A percentile compares a stretch with the other conserved stretches of the same genome.
Conservation (phyloP, 306 rosid species). For the Medicago truncatula region DNA sequence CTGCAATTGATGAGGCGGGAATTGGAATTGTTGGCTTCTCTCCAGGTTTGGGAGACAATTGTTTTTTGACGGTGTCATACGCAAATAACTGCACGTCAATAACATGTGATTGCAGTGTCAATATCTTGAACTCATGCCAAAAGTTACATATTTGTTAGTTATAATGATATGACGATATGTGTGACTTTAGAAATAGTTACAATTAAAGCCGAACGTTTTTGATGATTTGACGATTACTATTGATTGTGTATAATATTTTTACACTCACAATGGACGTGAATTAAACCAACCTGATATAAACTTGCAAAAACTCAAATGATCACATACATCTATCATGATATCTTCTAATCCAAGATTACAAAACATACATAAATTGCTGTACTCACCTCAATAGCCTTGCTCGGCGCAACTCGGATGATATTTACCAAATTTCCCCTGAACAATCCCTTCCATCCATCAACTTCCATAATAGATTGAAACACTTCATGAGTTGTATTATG, state of each 20-base stretch:
- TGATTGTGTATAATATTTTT: too few species aligned
- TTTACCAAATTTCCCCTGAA: conserved; percentile 65
- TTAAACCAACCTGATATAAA: too few species aligned
- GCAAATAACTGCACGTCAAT: conserved; percentile 65
- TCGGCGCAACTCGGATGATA: conserved; percentile 66
- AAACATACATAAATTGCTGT: neutral
- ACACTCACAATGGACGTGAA: too few species aligned
- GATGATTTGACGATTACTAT: too few species aligned
- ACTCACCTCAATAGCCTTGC: conserved; percentile 56
- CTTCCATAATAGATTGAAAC: conserved; percentile 58
- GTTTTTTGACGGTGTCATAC: conserved; percentile 71
- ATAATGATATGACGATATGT: too few species aligned
- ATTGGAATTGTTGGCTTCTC: conserved; percentile 55
- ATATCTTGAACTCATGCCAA: too few species aligned
- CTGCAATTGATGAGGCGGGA: conserved; percentile 73
- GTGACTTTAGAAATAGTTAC: too few species aligned
- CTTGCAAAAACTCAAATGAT: too few species aligned
- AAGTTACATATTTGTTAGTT: too few species aligned
- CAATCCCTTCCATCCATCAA: conserved; percentile 73
- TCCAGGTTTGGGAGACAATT: conserved; percentile 62
- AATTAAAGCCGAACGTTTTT: too few species aligned
- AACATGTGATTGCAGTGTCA: neutral
- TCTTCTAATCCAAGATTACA: neutral
- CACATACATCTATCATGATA: neutral
- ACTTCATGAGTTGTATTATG: conserved; percentile 46